phyloP scores from a whole-genome alignment of 108 stramenopile genomes.

The Cyclostephanos tholiformis region DNA sequence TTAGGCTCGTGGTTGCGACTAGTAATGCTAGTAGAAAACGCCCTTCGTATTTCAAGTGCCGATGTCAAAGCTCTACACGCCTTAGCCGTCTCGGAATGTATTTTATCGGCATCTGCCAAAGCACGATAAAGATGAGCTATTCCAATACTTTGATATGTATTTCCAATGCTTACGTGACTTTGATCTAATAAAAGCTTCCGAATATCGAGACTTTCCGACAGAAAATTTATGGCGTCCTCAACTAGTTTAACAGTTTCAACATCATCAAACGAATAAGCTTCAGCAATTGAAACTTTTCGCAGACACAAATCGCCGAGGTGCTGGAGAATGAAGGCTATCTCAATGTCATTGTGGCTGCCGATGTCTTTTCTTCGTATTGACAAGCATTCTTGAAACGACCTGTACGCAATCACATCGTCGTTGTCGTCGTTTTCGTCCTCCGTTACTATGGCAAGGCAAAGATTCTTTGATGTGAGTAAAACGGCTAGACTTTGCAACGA shows the following conservation, averaged over 20 bases:
- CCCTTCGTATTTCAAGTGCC: constrained; percentile 24
- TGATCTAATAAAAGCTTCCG: constrained; percentile 26
- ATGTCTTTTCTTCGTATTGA: constrained; percentile 37
- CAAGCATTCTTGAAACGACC: constrained; percentile 32
- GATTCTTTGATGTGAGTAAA: constrained; percentile 27
- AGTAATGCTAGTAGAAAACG: not conserved
- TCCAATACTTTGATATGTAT: constrained; percentile 39
- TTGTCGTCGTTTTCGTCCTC: constrained; percentile 27
- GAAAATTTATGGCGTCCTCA: constrained; percentile 22
- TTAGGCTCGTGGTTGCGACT: not conserved
- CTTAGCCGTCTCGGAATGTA: constrained; percentile 16
- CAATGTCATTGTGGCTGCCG: constrained; percentile 24
- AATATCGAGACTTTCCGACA: constrained; percentile 37
- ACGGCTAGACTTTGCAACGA: constrained; percentile 39
- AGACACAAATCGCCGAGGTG: constrained; percentile 35
- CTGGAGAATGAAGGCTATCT: constrained; percentile 34
- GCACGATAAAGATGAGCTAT: constrained; percentile 36
- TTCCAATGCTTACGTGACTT: constrained; percentile 21
- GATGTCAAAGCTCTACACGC: constrained; percentile 22
- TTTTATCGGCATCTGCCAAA: constrained; percentile 9
- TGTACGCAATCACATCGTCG: constrained; percentile 35
- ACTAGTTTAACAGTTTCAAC: constrained; percentile 26
- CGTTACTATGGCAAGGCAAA: constrained; percentile 27
- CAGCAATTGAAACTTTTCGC: constrained; percentile 20
- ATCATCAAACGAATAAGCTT: constrained; percentile 10